These are phyloP conservation scores for Pyrenula aspistea DNA, from an alignment of 495 filamentous ascomycete genomes.

Conservation along the genomic window DNA sequence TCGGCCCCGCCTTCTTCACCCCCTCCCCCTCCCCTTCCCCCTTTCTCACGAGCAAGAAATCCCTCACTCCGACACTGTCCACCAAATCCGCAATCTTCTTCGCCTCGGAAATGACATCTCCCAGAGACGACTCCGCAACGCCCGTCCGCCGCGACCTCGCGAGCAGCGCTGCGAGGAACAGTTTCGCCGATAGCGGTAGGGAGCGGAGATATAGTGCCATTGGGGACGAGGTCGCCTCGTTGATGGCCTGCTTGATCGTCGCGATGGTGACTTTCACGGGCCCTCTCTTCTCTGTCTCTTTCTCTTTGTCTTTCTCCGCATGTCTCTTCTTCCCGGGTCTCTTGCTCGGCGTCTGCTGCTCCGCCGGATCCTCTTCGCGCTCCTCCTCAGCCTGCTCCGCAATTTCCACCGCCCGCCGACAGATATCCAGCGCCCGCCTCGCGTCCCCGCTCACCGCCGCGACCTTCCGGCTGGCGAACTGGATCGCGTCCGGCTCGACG, in stretches of 20 bases:
- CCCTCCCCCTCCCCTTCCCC: conserved; percentile 5
- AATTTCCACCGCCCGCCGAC: conserved; percentile 87
- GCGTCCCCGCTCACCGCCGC: conserved; percentile 94
- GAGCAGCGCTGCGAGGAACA: conserved; percentile 73
- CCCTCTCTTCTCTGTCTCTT: neutral
- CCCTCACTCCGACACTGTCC: conserved; percentile 31
- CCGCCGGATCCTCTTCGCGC: conserved; percentile 1
- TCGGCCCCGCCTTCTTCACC: conserved; percentile 26
- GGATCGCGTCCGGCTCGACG: conserved; percentile 85
- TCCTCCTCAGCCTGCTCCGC: conserved; percentile 50
- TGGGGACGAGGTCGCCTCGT: conserved; percentile 85
- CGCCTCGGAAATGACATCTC: conserved; percentile 88
- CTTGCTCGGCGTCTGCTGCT: conserved; percentile 9
- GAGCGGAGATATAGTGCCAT: conserved; percentile 76
- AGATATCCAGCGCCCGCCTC: conserved; percentile 86
- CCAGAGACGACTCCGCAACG: conserved; percentile 71
- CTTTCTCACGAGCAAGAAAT: conserved; percentile 21
- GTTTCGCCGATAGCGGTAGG: conserved; percentile 68
- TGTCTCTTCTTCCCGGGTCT: conserved; percentile 6
- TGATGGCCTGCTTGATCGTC: conserved; percentile 86
- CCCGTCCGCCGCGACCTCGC: conserved; percentile 72
- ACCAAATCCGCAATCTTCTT: conserved; percentile 53
- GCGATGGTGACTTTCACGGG: conserved; percentile 71
- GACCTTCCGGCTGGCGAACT: conserved; percentile 94
- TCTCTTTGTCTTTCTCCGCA: conserved; percentile 2